A percentile compares a stretch with the other conserved stretches of the same genome.
Evolutionary conservation across 768 basidiomycete genomes (phyloP).

Genomic region (Boletus pseudopeckii): DNA sequence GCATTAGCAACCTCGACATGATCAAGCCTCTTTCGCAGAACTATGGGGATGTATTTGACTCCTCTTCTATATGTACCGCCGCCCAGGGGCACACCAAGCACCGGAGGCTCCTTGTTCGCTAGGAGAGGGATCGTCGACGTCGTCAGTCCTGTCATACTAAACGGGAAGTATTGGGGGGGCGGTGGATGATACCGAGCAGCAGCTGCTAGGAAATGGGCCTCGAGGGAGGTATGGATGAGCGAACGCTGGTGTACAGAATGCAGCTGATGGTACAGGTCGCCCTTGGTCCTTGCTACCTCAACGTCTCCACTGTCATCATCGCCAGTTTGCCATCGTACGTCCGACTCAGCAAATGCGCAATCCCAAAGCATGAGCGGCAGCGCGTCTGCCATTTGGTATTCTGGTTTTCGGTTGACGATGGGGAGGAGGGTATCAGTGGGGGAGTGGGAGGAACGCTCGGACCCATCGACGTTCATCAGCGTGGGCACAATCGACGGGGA

Average conservation of each 20-base stretch:
- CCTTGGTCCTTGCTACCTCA: slow-evolving; percentile 26
- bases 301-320: slow-evolving; percentile 27
- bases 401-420: slow-evolving; percentile 70
- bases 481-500: slow-evolving; percentile 62
- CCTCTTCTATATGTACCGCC: slow-evolving; percentile 64
- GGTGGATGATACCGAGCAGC: slow-evolving; percentile 49
- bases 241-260: slow-evolving; percentile 57
- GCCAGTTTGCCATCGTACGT: slow-evolving; percentile 71
- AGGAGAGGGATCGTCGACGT: slow-evolving; percentile 15
- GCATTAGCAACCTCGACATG: slow-evolving; percentile 72
- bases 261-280: slow-evolving; percentile 49
- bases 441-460: slow-evolving; percentile 1
- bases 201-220: slow-evolving; percentile 61
- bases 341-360: slow-evolving; percentile 65
- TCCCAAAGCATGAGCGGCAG: slow-evolving; percentile 92
- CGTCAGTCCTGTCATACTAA: slow-evolving; percentile 26
- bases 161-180: slow-evolving; percentile 38
- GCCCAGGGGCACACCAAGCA: slow-evolving; percentile 61
- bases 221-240: slow-evolving; percentile 59
- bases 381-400: slow-evolving; percentile 91
- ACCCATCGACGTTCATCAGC: slow-evolving; percentile 66
- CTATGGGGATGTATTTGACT: slow-evolving; percentile 62
- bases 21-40: slow-evolving; percentile 66
- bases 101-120: slow-evolving; percentile 18
- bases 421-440: slow-evolving; percentile 33